Conservation (phyloP, 1,284 basidiomycete species). For the Puccinia coronata region DNA sequence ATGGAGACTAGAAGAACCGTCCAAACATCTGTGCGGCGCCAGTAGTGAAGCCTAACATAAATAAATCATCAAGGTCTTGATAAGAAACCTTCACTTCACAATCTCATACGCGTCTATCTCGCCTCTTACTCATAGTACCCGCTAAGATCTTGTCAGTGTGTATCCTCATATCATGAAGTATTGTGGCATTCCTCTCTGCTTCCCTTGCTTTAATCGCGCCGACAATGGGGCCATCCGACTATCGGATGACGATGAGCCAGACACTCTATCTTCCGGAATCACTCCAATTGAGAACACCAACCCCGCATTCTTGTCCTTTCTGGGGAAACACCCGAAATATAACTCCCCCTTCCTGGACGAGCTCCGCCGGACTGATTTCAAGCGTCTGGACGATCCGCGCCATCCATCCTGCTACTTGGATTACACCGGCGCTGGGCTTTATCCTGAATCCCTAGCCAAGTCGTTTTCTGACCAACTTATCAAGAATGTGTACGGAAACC, state of each 20-base stretch:
- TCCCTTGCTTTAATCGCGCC: conserved; percentile 13
- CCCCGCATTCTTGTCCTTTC: conserved; percentile 20
- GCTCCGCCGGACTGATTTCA: conserved; percentile 70
- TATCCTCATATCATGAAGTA: not conserved
- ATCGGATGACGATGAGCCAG: conserved; percentile 15
- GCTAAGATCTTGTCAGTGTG: not conserved
- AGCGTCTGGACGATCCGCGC: conserved; percentile 64
- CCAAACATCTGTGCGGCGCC: too few species aligned
- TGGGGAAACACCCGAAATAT: conserved; percentile 60
- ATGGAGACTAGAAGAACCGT: too few species aligned
- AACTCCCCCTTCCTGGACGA: conserved; percentile 67
- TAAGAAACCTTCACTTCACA: too few species aligned
- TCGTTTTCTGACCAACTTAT: conserved; percentile 70
- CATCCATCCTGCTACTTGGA: conserved; percentile 66
- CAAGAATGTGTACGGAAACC: conserved; percentile 71
- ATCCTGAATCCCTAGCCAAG: conserved; percentile 71
- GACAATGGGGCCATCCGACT: conserved; percentile 1
- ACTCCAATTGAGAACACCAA: not conserved
- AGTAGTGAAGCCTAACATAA: too few species aligned
- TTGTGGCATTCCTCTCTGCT: conserved; percentile 17
- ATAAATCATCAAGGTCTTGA: too few species aligned
- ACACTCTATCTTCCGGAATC: not conserved
- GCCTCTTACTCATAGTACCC: too few species aligned
- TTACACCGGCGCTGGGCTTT: conserved; percentile 76
- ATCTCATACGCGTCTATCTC: too few species aligned